Evolutionary conservation across 2,329 filamentous ascomycete genomes (phyloP).

Genomic region (Phialocephala sp.): DNA sequence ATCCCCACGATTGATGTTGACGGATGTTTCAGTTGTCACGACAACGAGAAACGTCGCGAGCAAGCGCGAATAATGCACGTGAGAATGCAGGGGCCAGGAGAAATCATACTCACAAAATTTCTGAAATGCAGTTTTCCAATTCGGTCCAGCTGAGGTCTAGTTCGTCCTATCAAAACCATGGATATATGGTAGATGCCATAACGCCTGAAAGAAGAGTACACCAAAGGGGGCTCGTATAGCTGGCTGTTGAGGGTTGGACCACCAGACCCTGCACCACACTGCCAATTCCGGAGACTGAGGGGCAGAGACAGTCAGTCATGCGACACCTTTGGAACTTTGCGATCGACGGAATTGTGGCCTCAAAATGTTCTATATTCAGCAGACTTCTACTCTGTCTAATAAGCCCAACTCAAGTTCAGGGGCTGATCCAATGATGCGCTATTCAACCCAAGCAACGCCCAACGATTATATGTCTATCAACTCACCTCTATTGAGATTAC

Average conservation of each 20-base stretch:
- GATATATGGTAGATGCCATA: background rate
- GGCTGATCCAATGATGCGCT: background rate
- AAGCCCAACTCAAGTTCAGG: background rate
- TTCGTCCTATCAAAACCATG: background rate
- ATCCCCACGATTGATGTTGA: conserved; percentile 17
- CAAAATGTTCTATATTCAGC: background rate
- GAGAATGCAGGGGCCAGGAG: conserved; percentile 9
- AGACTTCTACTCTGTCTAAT: background rate
- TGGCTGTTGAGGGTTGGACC: background rate
- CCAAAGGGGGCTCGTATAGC: background rate
- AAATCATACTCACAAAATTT: background rate
- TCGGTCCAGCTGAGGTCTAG: background rate
- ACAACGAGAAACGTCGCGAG: background rate
- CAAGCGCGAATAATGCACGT: conserved; percentile 2
- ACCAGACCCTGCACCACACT: background rate
- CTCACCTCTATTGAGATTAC: conserved; percentile 51
- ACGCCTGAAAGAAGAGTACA: background rate
- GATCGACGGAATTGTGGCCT: too few relatives aligned
- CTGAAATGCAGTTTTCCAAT: too few relatives aligned
- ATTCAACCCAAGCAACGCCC: background rate
- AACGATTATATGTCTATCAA: background rate
- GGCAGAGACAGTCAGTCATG: background rate
- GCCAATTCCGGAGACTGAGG: background rate
- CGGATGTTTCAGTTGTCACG: conserved; percentile 16
- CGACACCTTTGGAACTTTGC: too few relatives aligned